Percentiles rank a stretch among this genome's conserved stretches.
These are phyloP conservation scores for Paulownia fortunei DNA, from an alignment of 257 asterid genomes.

Conservation along the genomic window DNA sequence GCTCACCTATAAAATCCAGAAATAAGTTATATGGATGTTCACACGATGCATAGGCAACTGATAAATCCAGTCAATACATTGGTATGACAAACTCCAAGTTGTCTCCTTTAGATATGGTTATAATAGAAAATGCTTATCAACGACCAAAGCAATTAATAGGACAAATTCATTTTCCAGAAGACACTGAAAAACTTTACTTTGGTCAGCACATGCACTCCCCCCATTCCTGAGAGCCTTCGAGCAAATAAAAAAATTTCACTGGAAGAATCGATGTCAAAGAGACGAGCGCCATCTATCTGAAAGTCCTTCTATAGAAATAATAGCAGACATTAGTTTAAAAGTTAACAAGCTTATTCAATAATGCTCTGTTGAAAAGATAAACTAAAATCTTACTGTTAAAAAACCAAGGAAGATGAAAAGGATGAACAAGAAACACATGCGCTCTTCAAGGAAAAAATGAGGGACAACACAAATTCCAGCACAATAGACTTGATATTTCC, in stretches of 20 bases:
- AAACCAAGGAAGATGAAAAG: slow-evolving; percentile 11
- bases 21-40: slow-evolving; percentile 15
- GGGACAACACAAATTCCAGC: neutral
- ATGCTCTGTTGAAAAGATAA: slow-evolving; percentile 17
- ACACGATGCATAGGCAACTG: too few species aligned
- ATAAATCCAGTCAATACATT: neutral
- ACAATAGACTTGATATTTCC: slow-evolving; percentile 17
- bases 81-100: slow-evolving; percentile 12
- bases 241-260: slow-evolving; percentile 63
- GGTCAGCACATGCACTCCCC: slow-evolving; percentile 74
- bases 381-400: neutral
- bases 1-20: slow-evolving; percentile 63
- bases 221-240: slow-evolving; percentile 71
- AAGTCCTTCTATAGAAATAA: slow-evolving; percentile 58
- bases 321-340: slow-evolving; percentile 5
- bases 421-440: neutral
- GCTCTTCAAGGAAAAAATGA: slow-evolving; percentile 1
- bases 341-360: neutral
- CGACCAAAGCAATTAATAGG: neutral
- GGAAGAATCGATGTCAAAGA: slow-evolving; percentile 73
- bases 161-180: slow-evolving; percentile 26
- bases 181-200: slow-evolving; percentile 63
- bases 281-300: slow-evolving; percentile 80
- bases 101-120: neutral
- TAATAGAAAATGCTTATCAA: neutral